Conservation (phyloP, 169 alveolate genomes). For the Plasmodium blacklocki region DNA sequence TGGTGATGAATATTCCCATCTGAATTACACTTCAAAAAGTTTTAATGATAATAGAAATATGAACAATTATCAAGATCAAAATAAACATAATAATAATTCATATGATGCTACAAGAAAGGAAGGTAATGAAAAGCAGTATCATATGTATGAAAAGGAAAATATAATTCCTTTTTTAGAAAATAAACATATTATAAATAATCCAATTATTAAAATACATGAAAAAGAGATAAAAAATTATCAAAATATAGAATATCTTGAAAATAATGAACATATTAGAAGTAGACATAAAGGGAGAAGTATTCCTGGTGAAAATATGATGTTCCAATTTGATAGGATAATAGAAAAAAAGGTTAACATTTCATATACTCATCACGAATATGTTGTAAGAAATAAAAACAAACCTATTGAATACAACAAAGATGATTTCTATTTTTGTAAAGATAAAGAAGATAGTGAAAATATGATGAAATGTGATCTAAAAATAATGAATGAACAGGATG, state of each 20-base stretch:
- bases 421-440: constrained; percentile 9
- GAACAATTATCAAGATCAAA: background rate
- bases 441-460: constrained; percentile 8
- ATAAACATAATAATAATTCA: background rate
- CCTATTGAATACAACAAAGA: background rate
- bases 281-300: constrained; percentile 3
- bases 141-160: constrained; percentile 3
- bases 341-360: constrained; percentile 12
- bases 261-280: constrained; percentile 11
- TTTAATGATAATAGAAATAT: constrained; percentile 28
- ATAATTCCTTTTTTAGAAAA: background rate
- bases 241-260: constrained; percentile 18
- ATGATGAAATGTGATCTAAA: constrained; percentile 6
- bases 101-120: constrained; percentile 7
- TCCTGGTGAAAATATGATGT: constrained; percentile 10
- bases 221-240: constrained; percentile 7
- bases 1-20: constrained; percentile 19
- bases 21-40: constrained; percentile 11
- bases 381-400: constrained; percentile 15
- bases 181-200: constrained; percentile 6
- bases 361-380: background rate
- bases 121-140: background rate
- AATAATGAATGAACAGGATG: constrained; percentile 13
- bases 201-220: constrained; percentile 4
- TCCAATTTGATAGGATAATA: constrained; percentile 20